Conservation (phyloP, 2,329 filamentous ascomycete genomes). For the Botrytis galanthina region DNA sequence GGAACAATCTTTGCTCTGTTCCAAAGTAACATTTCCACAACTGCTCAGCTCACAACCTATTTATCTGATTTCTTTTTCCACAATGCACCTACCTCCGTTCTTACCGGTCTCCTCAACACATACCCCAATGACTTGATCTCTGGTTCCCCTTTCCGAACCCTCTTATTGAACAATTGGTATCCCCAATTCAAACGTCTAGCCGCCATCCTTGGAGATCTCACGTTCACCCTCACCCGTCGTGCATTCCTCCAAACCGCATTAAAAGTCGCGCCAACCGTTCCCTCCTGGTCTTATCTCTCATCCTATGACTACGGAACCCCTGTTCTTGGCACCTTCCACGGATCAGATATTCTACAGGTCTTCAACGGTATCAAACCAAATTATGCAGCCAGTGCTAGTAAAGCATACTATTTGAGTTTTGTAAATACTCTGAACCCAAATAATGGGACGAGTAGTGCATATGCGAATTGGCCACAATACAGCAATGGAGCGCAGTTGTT, state of each 20-base stretch:
- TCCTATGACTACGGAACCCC: slow-evolving; percentile 71
- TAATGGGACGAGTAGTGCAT: slow-evolving; percentile 44
- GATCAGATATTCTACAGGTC: slow-evolving; percentile 64
- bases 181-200: slow-evolving; percentile 75
- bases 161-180: slow-evolving; percentile 66
- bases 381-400: slow-evolving; percentile 55
- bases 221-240: slow-evolving; percentile 71
- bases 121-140: slow-evolving; percentile 52
- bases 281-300: slow-evolving; percentile 71
- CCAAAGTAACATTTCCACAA: slow-evolving; percentile 65
- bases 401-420: slow-evolving; percentile 72
- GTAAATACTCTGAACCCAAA: slow-evolving; percentile 71
- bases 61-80: slow-evolving; percentile 59
- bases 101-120: slow-evolving; percentile 57
- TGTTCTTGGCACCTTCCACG: slow-evolving; percentile 74
- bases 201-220: slow-evolving; percentile 71
- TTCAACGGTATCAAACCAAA: slow-evolving; percentile 46
- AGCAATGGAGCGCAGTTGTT: slow-evolving; percentile 47
- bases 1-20: slow-evolving; percentile 72
- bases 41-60: slow-evolving; percentile 58
- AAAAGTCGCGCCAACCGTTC: slow-evolving; percentile 54
- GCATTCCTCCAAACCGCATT: slow-evolving; percentile 54
- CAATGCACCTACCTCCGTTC: slow-evolving; percentile 48
- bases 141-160: slow-evolving; percentile 72
- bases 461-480: slow-evolving; percentile 51